A percentile compares a stretch with the other conserved stretches of the same genome.
Conservation (phyloP, 768 basidiomycete genomes). For the Tubosaeta sp. region DNA sequence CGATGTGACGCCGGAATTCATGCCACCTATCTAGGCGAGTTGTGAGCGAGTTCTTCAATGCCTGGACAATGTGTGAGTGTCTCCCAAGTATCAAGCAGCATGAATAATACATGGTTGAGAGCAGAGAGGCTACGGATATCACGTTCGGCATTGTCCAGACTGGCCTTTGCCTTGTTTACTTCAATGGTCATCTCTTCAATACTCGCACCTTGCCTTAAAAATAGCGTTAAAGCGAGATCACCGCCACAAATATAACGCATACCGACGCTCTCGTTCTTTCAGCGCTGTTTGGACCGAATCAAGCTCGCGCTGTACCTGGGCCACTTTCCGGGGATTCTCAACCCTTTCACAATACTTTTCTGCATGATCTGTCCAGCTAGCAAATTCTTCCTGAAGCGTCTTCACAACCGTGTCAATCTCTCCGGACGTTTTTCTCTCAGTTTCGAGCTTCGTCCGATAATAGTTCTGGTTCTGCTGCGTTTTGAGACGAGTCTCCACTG, state of each 20-base stretch:
- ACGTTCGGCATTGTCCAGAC: conserved; percentile 53
- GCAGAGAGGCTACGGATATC: conserved; percentile 60
- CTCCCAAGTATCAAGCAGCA: neutral
- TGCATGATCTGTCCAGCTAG: conserved; percentile 64
- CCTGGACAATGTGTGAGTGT: conserved; percentile 38
- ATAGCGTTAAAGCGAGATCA: conserved; percentile 1
- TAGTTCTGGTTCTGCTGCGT: conserved; percentile 46
- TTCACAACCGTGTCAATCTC: conserved; percentile 43
- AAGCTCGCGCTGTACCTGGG: conserved; percentile 56
- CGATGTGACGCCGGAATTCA: conserved; percentile 83
- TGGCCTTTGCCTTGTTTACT: conserved; percentile 59
- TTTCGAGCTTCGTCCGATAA: conserved; percentile 49
- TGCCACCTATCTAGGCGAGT: conserved; percentile 74
- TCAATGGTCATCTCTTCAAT: conserved; percentile 75
- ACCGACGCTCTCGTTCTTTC: conserved; percentile 63
- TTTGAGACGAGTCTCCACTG: conserved; percentile 44
- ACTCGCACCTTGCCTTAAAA: conserved; percentile 62
- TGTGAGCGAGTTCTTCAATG: conserved; percentile 60
- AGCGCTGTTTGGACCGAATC: conserved; percentile 62
- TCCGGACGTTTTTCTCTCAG: conserved; percentile 44
- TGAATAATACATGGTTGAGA: conserved; percentile 58
- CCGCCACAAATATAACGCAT: conserved; percentile 11
- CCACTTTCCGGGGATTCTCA: conserved; percentile 52
- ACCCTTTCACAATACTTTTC: conserved; percentile 55
- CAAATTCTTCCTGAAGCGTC: conserved; percentile 58